Base-by-base conservation (phyloP, 75 land plant species). In the Cunninghamia lanceolata region DNA sequence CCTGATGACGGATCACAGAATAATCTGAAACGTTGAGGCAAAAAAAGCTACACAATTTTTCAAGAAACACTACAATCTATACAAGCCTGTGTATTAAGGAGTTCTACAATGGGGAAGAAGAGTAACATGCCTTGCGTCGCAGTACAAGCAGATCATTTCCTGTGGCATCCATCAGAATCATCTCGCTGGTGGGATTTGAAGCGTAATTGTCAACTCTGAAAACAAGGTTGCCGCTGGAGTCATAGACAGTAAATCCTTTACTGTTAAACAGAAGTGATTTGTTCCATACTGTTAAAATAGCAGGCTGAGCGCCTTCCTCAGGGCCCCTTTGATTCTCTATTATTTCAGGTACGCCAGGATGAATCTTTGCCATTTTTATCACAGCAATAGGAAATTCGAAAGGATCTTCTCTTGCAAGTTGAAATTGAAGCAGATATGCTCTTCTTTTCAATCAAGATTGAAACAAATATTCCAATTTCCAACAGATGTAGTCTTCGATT, bases 161-260 rank as follows among this genome's bases (percentile, higher is more conserved):
- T 40, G 83, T 28, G 30, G 25, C 83, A 82, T 82, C 83, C 83
- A 82, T 82, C 6, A 82, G 45, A 82, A 38, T 43, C 16, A 82
- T 82, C 83, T 82, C 45, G 4, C 16, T 43, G n/a, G n/a, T 14
- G 21, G n/a, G 45, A 82, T 82, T 43, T 3, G 46, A 40, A 43
- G n/a, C 83, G 25, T 82, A 82, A 25, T 82, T 82, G n/a, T 82
- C 83, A n/a, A 40, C 83, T 82, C 83, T 8, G 30, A 82, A 82
- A 38, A 40, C 46, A 40, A 82, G 83, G 43, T 82, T 82, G 21
- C 83, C 45, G 3, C 19, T 35, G 17, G 30, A 28, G 21, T 82
- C 45, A n/a, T 40, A 82, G 14, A 80, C 82, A 8, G 83, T 82
- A 82, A 82, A 82, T 10, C 83, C 83, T 13, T 43, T 82, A 11